Conservation (phyloP, 2,329 filamentous ascomycete species). For the Neurospora sp. region DNA sequence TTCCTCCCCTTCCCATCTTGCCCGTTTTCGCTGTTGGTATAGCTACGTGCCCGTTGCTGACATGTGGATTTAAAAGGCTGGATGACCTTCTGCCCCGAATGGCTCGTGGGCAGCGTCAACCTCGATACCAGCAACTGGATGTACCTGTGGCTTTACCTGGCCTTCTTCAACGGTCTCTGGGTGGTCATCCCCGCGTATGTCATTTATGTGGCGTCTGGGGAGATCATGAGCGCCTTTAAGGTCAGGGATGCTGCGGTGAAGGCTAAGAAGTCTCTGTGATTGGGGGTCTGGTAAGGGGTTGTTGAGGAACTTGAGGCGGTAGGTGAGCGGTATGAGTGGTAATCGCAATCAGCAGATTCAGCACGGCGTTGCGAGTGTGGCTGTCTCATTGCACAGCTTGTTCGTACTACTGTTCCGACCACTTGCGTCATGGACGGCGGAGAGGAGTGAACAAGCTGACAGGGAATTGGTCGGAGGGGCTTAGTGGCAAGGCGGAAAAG, state of each 20-base stretch:
- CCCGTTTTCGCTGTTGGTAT: not conserved
- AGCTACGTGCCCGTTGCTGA: not conserved
- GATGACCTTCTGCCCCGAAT: conserved; percentile 64
- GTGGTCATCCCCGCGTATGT: conserved; percentile 53
- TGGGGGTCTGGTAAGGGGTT: not conserved
- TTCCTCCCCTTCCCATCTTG: no score
- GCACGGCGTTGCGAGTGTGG: not conserved
- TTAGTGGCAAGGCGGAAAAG: not conserved
- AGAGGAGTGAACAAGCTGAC: not conserved
- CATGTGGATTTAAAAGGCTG: conserved; percentile 35
- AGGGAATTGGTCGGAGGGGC: not conserved
- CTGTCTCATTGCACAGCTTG: not conserved
- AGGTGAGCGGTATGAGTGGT: not conserved
- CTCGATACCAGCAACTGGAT: conserved; percentile 58
- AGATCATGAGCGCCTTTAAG: conserved; percentile 45
- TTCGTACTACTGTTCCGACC: not conserved
- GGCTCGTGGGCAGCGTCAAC: conserved; percentile 51
- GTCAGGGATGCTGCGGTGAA: conserved; percentile 24
- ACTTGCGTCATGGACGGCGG: not conserved
- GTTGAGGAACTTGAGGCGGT: not conserved
- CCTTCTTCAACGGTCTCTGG: conserved; percentile 62
- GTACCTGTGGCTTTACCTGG: conserved; percentile 57
- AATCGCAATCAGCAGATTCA: not conserved
- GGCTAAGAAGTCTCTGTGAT: conserved; percentile 24
- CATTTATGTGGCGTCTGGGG: conserved; percentile 41